Evolutionary conservation across 257 asterid genomes (phyloP).

Genomic region (Fraxinus cuspidata): DNA sequence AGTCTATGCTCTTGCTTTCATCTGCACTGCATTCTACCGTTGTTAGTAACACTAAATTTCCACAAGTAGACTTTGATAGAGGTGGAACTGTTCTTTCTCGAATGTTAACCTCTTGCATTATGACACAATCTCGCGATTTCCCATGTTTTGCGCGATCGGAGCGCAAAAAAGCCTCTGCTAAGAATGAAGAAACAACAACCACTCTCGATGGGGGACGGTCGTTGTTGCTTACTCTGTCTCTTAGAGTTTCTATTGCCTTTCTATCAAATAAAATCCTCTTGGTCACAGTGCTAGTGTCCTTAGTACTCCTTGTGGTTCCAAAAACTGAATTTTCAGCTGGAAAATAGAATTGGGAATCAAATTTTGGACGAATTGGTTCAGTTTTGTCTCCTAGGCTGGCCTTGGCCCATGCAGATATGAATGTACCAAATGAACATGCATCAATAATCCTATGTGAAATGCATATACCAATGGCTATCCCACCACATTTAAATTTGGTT

Average conservation of each 20-base stretch:
- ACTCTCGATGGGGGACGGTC: constrained; percentile 24
- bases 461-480: neutral
- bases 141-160: constrained; percentile 21
- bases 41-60: constrained; percentile 23
- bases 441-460: neutral
- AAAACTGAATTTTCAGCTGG: constrained; percentile 7
- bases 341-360: constrained; percentile 12
- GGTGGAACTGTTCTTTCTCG: constrained; percentile 22
- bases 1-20: neutral
- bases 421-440: neutral
- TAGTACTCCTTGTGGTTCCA: neutral
- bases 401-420: neutral
- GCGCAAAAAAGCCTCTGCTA: constrained; percentile 17
- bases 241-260: constrained; percentile 7
- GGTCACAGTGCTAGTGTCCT: neutral
- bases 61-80: constrained; percentile 16
- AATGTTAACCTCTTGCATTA: constrained; percentile 6
- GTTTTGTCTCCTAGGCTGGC: neutral
- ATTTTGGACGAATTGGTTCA: neutral
- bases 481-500: neutral
- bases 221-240: neutral
- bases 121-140: neutral
- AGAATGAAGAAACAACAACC: constrained; percentile 18
- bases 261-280: constrained; percentile 18
- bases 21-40: neutral